Evolutionary conservation across 345 rosid genomes (phyloP).

Genomic region (Dipteronia dyeriana): DNA sequence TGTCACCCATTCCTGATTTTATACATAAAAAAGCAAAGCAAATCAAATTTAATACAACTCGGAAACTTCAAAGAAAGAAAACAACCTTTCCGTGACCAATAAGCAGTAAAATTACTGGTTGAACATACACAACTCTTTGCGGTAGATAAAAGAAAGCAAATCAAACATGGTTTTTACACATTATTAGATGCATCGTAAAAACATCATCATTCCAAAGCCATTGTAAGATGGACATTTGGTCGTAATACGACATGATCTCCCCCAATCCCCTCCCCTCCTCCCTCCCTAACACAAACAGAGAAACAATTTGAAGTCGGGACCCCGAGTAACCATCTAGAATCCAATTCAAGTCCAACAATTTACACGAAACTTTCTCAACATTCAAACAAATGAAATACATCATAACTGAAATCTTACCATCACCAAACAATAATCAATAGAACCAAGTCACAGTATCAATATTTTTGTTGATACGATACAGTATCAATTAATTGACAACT

Average conservation of each 20-base stretch:
- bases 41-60: constrained; percentile 12
- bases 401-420: background rate
- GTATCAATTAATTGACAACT: background rate
- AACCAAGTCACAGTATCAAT: background rate
- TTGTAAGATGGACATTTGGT: too few relatives aligned
- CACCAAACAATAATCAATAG: background rate
- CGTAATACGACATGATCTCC: too few relatives aligned
- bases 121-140: background rate
- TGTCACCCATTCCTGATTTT: constrained; percentile 66
- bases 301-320: too few relatives aligned
- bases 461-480: too few relatives aligned
- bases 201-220: background rate
- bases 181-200: background rate
- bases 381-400: background rate
- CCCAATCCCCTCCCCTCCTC: too few relatives aligned
- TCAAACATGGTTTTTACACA: too few relatives aligned
- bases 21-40: constrained; percentile 2
- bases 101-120: background rate
- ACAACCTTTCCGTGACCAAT: background rate
- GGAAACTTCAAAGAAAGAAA: background rate
- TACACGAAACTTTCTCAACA: background rate
- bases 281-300: too few relatives aligned
- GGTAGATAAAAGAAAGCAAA: too few relatives aligned
- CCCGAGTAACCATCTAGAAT: background rate
- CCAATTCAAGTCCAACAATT: background rate